Percentiles rank a stretch among this genome's conserved stretches.
Evolutionary conservation across 352 stramenopile genomes (phyloP).

Genomic region (Phytophthora fragariae): DNA sequence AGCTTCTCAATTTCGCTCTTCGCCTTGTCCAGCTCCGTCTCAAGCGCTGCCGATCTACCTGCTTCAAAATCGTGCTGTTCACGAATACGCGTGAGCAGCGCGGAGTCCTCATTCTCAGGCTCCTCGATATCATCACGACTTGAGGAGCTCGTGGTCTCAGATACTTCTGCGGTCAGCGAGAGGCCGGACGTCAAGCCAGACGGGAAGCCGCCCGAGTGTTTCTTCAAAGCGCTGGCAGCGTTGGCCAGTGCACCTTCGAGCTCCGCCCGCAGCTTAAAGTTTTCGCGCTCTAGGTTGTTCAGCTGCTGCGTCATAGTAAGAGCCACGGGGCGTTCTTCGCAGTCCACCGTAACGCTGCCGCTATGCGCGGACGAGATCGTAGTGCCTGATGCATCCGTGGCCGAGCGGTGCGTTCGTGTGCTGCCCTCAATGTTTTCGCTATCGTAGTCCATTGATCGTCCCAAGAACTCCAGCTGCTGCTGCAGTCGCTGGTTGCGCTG

Average conservation of each 20-base stretch:
- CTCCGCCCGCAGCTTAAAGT: constrained; percentile 73
- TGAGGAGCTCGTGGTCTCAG: constrained; percentile 57
- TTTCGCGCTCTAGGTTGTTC: constrained; percentile 77
- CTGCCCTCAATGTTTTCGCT: constrained; percentile 15
- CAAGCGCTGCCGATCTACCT: constrained; percentile 38
- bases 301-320: constrained; percentile 78
- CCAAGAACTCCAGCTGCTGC: constrained; percentile 70
- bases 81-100: constrained; percentile 42
- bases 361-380: constrained; percentile 41
- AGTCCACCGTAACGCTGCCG: constrained; percentile 32
- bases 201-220: constrained; percentile 34
- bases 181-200: constrained; percentile 33
- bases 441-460: constrained; percentile 62
- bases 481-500: constrained; percentile 72
- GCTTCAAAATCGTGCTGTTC: constrained; percentile 49
- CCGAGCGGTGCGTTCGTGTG: constrained; percentile 41
- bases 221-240: constrained; percentile 51
- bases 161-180: constrained; percentile 47
- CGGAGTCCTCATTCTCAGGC: constrained; percentile 40
- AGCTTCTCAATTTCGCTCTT: constrained; percentile 48
- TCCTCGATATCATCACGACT: constrained; percentile 63
- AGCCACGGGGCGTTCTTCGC: constrained; percentile 48
- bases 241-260: constrained; percentile 45
- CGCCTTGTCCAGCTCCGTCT: constrained; percentile 49
- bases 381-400: constrained; percentile 56